These are phyloP conservation scores for Leishmania tarentolae DNA, from an alignment of 208 protist species.

Conservation along the genomic window DNA sequence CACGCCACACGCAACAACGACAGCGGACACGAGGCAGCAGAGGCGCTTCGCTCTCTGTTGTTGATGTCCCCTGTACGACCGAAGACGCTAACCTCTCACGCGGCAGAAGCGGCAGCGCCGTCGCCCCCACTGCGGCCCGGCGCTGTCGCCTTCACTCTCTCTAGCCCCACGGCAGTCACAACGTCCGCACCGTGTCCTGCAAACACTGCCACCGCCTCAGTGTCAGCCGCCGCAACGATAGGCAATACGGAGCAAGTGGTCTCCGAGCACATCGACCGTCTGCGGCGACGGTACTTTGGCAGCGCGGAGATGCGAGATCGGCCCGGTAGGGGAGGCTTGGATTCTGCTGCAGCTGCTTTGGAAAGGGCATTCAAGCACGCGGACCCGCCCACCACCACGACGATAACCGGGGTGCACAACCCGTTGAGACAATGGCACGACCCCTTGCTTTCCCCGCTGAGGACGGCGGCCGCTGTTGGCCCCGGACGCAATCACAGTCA, in stretches of 20 bases:
- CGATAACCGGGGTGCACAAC: neutral
- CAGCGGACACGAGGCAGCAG: neutral
- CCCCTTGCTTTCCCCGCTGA: neutral
- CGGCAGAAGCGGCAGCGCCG: neutral
- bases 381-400: neutral
- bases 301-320: neutral
- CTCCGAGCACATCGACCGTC: constrained; percentile 20
- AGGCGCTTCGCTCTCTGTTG: neutral
- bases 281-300: constrained; percentile 15
- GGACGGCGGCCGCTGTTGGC: neutral
- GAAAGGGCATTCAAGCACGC: neutral
- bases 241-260: neutral
- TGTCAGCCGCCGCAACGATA: neutral
- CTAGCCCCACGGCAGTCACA: neutral
- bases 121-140: constrained; percentile 6
- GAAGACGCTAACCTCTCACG: neutral
- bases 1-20: neutral
- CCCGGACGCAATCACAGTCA: neutral
- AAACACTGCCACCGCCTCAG: neutral
- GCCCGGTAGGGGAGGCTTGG: neutral
- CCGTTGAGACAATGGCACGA: neutral
- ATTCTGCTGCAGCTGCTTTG: neutral
- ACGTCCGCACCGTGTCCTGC: neutral
- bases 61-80: constrained; percentile 1
- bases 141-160: constrained; percentile 21